phyloP scores from a whole-genome alignment of 192 early-diverging fungal genomes.

The Jimgerdemannia lactiflua region DNA sequence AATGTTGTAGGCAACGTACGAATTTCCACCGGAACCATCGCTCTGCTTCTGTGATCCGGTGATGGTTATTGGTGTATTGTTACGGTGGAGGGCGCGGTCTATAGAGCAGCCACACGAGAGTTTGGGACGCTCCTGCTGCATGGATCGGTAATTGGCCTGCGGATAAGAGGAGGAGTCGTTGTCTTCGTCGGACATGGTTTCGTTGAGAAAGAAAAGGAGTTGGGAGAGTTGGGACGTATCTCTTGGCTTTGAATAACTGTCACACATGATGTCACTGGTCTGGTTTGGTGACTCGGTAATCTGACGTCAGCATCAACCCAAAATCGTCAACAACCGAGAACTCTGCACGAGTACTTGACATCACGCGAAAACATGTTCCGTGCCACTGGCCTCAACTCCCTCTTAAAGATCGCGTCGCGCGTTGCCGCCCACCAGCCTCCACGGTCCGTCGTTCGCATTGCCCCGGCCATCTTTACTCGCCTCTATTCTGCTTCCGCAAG shows the following conservation, averaged over 20 bases:
- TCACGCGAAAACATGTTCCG: constrained; percentile 22
- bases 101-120: constrained; percentile 31
- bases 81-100: constrained; percentile 30
- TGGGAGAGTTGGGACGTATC: too few species aligned
- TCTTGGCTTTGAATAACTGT: too few species aligned
- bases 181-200: too few species aligned
- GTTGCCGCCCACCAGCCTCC: constrained; percentile 28
- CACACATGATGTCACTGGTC: too few species aligned
- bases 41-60: constrained; percentile 46
- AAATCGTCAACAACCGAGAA: too few species aligned
- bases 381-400: constrained; percentile 23
- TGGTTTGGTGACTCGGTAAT: too few species aligned
- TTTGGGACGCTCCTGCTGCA: too few species aligned
- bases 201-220: too few species aligned
- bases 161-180: too few species aligned
- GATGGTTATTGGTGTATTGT: constrained; percentile 39
- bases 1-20: constrained; percentile 54
- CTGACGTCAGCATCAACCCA: too few species aligned
- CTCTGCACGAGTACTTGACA: too few species aligned
- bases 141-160: too few species aligned
- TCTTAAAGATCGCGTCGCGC: constrained; percentile 35
- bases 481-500: constrained; percentile 73
- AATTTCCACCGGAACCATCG: constrained; percentile 40
- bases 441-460: constrained; percentile 20
- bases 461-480: constrained; percentile 50